Conservation (phyloP, 768 basidiomycete genomes). For the Rubroboletus satanas region DNA sequence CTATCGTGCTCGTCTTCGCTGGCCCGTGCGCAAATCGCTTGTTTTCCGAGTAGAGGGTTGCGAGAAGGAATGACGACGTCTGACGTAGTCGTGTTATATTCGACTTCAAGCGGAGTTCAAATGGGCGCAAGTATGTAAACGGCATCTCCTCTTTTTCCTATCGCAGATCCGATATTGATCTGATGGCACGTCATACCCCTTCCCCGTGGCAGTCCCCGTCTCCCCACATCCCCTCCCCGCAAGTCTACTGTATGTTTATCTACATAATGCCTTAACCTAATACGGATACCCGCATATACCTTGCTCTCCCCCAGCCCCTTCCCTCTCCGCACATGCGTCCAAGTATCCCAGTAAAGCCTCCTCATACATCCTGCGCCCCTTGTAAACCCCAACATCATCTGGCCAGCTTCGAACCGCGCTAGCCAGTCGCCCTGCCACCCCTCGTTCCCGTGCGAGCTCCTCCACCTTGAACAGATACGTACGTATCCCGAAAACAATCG, state of each 20-base stretch:
- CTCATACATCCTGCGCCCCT: conserved; percentile 26
- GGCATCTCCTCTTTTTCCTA: conserved; percentile 18
- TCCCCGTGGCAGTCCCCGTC: conserved; percentile 2
- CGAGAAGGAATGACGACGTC: conserved; percentile 39
- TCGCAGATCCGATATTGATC: conserved; percentile 36
- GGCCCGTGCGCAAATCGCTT: conserved; percentile 31
- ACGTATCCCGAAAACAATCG: conserved; percentile 65
- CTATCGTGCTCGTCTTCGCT: conserved; percentile 17
- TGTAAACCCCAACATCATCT: conserved; percentile 44
- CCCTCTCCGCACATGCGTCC: conserved; percentile 16
- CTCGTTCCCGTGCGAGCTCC: conserved; percentile 49
- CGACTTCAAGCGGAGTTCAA: conserved; percentile 42
- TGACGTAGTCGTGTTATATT: conserved; percentile 43
- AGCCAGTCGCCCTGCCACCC: conserved; percentile 58
- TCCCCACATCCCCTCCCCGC: not conserved
- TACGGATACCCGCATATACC: conserved; percentile 14
- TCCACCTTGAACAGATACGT: conserved; percentile 57
- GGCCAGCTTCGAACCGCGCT: conserved; percentile 66
- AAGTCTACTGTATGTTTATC: no score
- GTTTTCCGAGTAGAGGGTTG: conserved; percentile 30
- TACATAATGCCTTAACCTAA: no score
- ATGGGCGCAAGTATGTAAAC: conserved; percentile 2
- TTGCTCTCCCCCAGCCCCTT: conserved; percentile 9
- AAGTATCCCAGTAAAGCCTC: conserved; percentile 18
- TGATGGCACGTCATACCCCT: conserved; percentile 32